These are phyloP conservation scores for Houttuynia cordata DNA, from an alignment of 164 flowering plant species.

Conservation along the genomic window DNA sequence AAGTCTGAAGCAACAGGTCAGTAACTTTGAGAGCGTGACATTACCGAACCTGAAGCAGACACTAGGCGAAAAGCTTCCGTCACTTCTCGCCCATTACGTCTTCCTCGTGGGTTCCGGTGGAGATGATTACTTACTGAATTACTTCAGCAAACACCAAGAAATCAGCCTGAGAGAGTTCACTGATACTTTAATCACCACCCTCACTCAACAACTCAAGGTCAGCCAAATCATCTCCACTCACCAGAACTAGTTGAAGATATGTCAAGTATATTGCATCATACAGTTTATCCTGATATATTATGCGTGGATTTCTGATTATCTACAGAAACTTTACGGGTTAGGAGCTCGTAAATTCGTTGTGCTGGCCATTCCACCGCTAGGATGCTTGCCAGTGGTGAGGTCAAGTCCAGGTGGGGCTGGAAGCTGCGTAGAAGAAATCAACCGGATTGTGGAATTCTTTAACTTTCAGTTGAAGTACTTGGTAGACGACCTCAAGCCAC, in stretches of 20 bases:
- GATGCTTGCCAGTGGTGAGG: slow-evolving; percentile 35
- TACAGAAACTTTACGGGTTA: slow-evolving; percentile 42
- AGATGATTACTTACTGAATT: slow-evolving; percentile 50
- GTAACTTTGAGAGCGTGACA: slow-evolving; percentile 36
- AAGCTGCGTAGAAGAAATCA: slow-evolving; percentile 24
- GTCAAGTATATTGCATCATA: no score
- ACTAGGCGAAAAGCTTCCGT: slow-evolving; percentile 12
- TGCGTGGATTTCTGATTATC: no score
- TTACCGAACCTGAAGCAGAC: slow-evolving; percentile 25
- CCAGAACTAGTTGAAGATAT: neutral
- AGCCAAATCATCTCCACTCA: neutral
- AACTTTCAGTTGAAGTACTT: slow-evolving; percentile 24
- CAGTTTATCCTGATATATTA: no score
- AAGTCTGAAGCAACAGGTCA: slow-evolving; percentile 35
- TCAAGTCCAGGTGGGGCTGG: neutral
- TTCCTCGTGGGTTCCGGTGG: slow-evolving; percentile 53
- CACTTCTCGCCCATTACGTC: slow-evolving; percentile 22
- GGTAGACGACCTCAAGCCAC: slow-evolving; percentile 20
- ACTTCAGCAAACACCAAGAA: slow-evolving; percentile 18
- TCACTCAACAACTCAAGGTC: slow-evolving; percentile 43
- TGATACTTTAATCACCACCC: slow-evolving; percentile 18
- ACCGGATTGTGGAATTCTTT: slow-evolving; percentile 40
- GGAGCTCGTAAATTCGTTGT: slow-evolving; percentile 59
- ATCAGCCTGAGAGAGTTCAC: slow-evolving; percentile 37
- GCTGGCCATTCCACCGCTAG: slow-evolving; percentile 37